phyloP scores from a whole-genome alignment of 2,329 filamentous ascomycete genomes.

The Endoconidiophora laricicola region DNA sequence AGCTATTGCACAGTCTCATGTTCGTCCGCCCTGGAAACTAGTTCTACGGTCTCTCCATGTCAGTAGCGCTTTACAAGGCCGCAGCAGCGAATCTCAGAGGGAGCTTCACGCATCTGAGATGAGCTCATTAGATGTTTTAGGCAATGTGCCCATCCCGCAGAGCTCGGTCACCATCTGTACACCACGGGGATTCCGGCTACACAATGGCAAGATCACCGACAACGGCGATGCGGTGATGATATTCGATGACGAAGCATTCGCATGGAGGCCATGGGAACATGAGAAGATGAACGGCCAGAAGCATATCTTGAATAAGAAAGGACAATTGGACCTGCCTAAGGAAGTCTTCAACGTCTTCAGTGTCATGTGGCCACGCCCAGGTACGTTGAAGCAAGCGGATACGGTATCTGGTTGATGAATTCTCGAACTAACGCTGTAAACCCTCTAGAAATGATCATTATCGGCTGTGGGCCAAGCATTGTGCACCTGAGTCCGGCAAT shows the following conservation, averaged over 20 bases:
- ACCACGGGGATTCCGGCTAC: conserved; percentile 68
- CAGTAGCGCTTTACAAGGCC: conserved; percentile 10
- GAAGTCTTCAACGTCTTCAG: conserved; percentile 60
- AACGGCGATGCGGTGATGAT: conserved; percentile 60
- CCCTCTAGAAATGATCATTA: conserved; percentile 57
- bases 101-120: conserved; percentile 7
- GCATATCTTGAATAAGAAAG: conserved; percentile 53
- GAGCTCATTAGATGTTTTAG: conserved; percentile 54
- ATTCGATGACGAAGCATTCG: conserved; percentile 72
- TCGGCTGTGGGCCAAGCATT: conserved; percentile 69
- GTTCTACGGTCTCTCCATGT: background rate
- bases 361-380: conserved; percentile 74
- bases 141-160: conserved; percentile 55
- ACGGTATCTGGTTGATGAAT: background rate
- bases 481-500: conserved; percentile 62
- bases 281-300: conserved; percentile 17
- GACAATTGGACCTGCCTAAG: conserved; percentile 61
- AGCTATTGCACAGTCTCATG: background rate
- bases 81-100: conserved; percentile 12
- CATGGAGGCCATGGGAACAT: conserved; percentile 68
- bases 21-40: background rate
- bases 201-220: conserved; percentile 57
- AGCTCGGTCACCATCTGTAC: conserved; percentile 74
- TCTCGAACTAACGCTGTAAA: conserved; percentile 6
- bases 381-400: conserved; percentile 31